These are phyloP conservation scores for Filobasidium wieringae DNA, from an alignment of 768 basidiomycete genomes.

Conservation along the genomic window DNA sequence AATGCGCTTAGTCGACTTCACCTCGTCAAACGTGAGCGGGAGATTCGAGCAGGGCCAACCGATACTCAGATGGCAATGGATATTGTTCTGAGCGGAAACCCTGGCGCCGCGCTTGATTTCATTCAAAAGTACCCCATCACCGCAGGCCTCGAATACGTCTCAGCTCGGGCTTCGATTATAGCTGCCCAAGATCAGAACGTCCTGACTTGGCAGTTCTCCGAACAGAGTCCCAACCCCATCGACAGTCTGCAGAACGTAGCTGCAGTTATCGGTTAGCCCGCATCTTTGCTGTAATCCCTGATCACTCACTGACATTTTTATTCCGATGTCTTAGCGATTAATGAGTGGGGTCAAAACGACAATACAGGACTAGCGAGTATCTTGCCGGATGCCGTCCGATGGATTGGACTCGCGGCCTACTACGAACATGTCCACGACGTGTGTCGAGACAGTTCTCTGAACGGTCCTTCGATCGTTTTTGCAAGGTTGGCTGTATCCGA, in stretches of 20 bases:
- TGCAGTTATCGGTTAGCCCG: constrained; percentile 56
- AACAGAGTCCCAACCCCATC: no score
- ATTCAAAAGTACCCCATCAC: constrained; percentile 68
- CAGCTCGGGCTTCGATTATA: constrained; percentile 55
- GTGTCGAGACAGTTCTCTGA: constrained; percentile 52
- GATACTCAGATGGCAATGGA: constrained; percentile 65
- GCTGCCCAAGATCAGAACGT: constrained; percentile 48
- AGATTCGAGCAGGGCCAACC: constrained; percentile 44
- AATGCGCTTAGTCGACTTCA: constrained; percentile 56
- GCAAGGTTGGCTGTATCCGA: constrained; percentile 68
- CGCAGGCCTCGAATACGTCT: constrained; percentile 62
- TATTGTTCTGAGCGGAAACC: constrained; percentile 55
- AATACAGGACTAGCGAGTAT: constrained; percentile 3
- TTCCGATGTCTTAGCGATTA: neutral
- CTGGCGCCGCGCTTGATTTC: constrained; percentile 52
- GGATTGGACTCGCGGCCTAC: constrained; percentile 49
- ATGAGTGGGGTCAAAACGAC: constrained; percentile 1
- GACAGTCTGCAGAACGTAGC: constrained; percentile 60
- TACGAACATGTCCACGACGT: constrained; percentile 65
- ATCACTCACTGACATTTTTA: neutral
- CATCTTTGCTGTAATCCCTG: neutral
- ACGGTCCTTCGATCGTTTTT: constrained; percentile 59
- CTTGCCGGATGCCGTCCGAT: constrained; percentile 9
- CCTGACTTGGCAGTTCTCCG: constrained; percentile 76
- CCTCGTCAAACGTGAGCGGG: no score